phyloP scores from a whole-genome alignment of 2,329 filamentous ascomycete species.

The Ascochyta pisi region DNA sequence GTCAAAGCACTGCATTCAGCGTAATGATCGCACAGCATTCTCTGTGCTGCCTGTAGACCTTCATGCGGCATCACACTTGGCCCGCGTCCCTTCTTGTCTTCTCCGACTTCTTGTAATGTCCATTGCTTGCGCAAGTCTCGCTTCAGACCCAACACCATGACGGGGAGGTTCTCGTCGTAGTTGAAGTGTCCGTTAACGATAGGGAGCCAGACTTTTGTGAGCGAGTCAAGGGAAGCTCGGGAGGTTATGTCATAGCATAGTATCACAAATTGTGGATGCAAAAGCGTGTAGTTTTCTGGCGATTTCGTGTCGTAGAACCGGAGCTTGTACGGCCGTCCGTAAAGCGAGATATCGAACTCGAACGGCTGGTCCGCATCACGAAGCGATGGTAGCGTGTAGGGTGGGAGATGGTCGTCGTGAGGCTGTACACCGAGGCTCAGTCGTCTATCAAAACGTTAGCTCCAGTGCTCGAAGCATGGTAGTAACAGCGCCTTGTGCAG shows the following conservation, averaged over 20 bases:
- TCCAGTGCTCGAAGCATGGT: neutral
- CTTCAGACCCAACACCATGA: constrained; percentile 67
- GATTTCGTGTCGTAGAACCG: constrained; percentile 64
- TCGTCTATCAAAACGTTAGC: constrained; percentile 25
- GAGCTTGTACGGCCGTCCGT: constrained; percentile 61
- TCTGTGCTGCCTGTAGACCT: constrained; percentile 59
- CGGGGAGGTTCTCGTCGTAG: constrained; percentile 58
- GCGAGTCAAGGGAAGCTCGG: constrained; percentile 57
- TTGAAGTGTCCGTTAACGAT: constrained; percentile 61
- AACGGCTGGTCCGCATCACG: constrained; percentile 66
- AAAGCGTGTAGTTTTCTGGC: constrained; percentile 63
- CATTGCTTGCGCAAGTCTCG: constrained; percentile 60
- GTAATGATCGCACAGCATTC: constrained; percentile 67
- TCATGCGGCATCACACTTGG: constrained; percentile 60
- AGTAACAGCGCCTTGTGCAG: neutral
- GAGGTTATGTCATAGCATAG: constrained; percentile 65
- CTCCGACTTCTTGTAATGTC: constrained; percentile 46
- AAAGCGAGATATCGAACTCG: constrained; percentile 64
- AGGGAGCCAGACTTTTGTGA: constrained; percentile 55
- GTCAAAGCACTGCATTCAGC: constrained; percentile 68
- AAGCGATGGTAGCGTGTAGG: constrained; percentile 52
- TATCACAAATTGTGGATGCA: constrained; percentile 62
- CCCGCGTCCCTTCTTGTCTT: constrained; percentile 45
- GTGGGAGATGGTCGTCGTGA: constrained; percentile 37
- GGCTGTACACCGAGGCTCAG: constrained; percentile 42